Evolutionary conservation across 805 yeast genomes (phyloP), one percentile per base, ranked within the genome.

Genomic region (Hyphopichia homilentoma): DNA sequence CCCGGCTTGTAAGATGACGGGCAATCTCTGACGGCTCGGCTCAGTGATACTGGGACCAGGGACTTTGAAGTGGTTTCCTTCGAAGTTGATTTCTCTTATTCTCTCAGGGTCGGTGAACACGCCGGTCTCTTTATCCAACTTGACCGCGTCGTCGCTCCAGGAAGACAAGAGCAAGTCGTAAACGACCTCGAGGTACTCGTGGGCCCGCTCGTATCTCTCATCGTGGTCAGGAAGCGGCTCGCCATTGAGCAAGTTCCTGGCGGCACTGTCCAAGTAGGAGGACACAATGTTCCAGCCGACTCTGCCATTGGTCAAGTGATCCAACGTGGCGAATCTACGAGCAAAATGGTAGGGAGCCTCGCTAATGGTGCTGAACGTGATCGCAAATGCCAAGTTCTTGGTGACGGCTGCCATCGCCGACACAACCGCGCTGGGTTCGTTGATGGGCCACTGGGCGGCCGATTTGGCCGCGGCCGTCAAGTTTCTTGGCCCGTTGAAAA

Each of bases 271-370:
- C 27, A 64, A 50, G 34, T 66, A 66, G 2, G 68, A 58, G 2
- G 72, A 57, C 17, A 68, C 73, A 15, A 68, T 54, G 38, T 68
- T 68, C 74, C 74, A 68, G 8, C 73, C 74, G 25, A 68, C 48
- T 41, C 74, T 53, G 2, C 74, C 74, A 5, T 52, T 49, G n/a
- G 67, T 52, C 12, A 66, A 50, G 33, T 65, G 68, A 38, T 68
- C 74, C 23, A 68, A 44, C 0, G 73, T 65, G 7, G 73, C 69
- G 36, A 67, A 45, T 35, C 73, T 53, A 44, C 73, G 50, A 2
- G 69, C 66, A 37, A 67, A 56, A 35, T 59, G 63, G 33, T 52
- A 61, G 0, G 73, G 73, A 18, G 58, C 59, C 30, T 68, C 74
- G 29, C 67, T 57, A 16, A 69, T 54, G 3, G 73, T 68, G 16